Percentiles rank a stretch among this genome's conserved stretches.
Conservation (phyloP, 768 basidiomycete genomes). For the Pisolithus microcarpus region DNA sequence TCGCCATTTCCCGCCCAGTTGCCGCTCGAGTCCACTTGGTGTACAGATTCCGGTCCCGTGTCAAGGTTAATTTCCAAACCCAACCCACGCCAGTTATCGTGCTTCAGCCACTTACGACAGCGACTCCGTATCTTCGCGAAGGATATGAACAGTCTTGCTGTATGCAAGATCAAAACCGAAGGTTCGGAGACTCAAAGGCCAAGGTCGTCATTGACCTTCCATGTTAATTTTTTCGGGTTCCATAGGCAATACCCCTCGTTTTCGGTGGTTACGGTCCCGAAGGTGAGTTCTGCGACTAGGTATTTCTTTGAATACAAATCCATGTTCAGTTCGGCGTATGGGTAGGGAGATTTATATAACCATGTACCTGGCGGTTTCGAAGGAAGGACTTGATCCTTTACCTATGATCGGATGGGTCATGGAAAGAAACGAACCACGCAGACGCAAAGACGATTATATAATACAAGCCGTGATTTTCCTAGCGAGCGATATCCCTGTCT, state of each 20-base stretch:
- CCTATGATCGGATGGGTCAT: too few species aligned
- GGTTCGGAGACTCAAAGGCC: neutral
- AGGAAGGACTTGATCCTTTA: too few species aligned
- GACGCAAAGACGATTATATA: too few species aligned
- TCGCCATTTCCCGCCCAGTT: too few species aligned
- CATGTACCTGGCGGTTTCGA: too few species aligned
- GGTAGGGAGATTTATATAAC: conserved; percentile 28
- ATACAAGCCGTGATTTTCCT: too few species aligned
- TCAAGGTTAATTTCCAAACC: conserved; percentile 45
- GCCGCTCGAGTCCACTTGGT: conserved; percentile 43
- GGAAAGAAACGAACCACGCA: too few species aligned
- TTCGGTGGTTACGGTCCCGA: conserved; percentile 85
- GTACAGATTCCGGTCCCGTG: conserved; percentile 56
- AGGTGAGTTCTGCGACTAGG: conserved; percentile 57
- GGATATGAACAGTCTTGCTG: too few species aligned
- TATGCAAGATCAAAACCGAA: too few species aligned
- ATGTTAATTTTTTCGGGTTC: conserved; percentile 3
- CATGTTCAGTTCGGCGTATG: conserved; percentile 75
- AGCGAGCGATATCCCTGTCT: too few species aligned
- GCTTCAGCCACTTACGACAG: too few species aligned
- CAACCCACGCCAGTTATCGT: conserved; percentile 42
- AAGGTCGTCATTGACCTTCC: conserved; percentile 28
- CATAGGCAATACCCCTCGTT: conserved; percentile 71
- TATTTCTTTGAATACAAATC: conserved; percentile 72
- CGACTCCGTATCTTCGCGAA: too few species aligned